These are phyloP conservation scores for Pseudogymnoascus sp. DNA, from an alignment of 2,329 filamentous ascomycete species.

Conservation along the genomic window DNA sequence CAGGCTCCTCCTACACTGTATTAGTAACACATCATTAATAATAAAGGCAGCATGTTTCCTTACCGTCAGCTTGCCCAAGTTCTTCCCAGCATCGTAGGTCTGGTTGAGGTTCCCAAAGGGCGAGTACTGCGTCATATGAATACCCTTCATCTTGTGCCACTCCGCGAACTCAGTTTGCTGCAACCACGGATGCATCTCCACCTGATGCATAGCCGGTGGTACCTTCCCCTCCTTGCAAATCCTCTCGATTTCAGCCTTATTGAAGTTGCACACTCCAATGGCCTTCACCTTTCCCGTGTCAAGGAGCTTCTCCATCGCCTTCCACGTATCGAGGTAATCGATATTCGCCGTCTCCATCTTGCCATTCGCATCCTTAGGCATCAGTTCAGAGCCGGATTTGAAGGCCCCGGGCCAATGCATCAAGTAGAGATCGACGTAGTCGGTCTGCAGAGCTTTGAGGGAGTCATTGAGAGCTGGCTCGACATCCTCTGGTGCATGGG, in stretches of 20 bases:
- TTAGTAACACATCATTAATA: background rate
- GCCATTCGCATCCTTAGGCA: conserved; percentile 25
- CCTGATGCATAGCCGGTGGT: conserved; percentile 53
- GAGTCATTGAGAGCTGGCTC: conserved; percentile 31
- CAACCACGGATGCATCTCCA: conserved; percentile 47
- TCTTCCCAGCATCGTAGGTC: conserved; percentile 54
- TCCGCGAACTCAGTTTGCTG: conserved; percentile 45
- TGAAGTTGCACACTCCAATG: conserved; percentile 60
- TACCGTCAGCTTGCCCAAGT: conserved; percentile 37
- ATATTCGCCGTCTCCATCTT: conserved; percentile 23
- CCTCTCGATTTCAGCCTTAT: conserved; percentile 33
- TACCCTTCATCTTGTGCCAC: conserved; percentile 39
- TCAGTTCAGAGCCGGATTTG: conserved; percentile 22
- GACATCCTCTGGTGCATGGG: conserved; percentile 32
- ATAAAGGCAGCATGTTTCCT: background rate
- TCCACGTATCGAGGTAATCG: conserved; percentile 48
- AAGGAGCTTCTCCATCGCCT: conserved; percentile 51
- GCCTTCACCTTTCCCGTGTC: conserved; percentile 45
- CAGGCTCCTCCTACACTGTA: conserved; percentile 42
- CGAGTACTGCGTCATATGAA: conserved; percentile 41
- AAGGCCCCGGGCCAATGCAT: conserved; percentile 36
- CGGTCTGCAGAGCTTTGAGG: conserved; percentile 33
- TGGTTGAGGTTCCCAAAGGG: conserved; percentile 57
- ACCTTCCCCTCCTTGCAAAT: conserved; percentile 40
- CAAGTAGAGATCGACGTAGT: conserved; percentile 37